Evolutionary conservation across 768 basidiomycete species (phyloP).

Genomic region (Tricholoma terreum): DNA sequence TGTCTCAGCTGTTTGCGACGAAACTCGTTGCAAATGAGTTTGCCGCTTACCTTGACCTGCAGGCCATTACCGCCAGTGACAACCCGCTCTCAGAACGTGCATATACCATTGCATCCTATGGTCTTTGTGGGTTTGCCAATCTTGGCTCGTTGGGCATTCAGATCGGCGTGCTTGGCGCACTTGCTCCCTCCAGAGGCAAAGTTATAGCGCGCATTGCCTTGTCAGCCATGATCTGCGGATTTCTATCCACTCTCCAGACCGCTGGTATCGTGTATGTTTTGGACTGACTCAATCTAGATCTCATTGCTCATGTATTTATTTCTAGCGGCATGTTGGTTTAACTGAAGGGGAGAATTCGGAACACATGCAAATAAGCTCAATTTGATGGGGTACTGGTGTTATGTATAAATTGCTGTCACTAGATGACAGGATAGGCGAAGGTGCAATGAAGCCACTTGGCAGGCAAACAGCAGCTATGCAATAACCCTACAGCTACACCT

Average conservation of each 20-base stretch:
- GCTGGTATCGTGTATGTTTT: conserved; percentile 28
- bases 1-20: conserved; percentile 78
- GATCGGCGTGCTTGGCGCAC: conserved; percentile 45
- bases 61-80: conserved; percentile 40
- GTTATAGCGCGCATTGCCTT: conserved; percentile 67
- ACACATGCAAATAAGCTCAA: too few relatives aligned
- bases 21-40: conserved; percentile 91
- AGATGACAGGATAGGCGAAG: not conserved
- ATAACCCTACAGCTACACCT: conserved; percentile 40
- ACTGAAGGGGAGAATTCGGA: too few relatives aligned
- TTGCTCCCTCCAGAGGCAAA: conserved; percentile 54
- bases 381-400: not conserved
- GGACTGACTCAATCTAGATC: not conserved
- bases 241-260: conserved; percentile 33
- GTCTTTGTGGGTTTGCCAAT: conserved; percentile 90
- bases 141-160: conserved; percentile 85
- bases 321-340: conserved; percentile 22
- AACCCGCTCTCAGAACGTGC: conserved; percentile 67
- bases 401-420: not conserved
- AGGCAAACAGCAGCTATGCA: not conserved
- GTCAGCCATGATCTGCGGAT: conserved; percentile 43
- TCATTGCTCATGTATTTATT: not conserved
- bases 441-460: not conserved
- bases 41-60: conserved; percentile 66
- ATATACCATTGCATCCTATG: conserved; percentile 81